phyloP scores from a whole-genome alignment of 1,284 basidiomycete species.

The Leccinum pachyderme region DNA sequence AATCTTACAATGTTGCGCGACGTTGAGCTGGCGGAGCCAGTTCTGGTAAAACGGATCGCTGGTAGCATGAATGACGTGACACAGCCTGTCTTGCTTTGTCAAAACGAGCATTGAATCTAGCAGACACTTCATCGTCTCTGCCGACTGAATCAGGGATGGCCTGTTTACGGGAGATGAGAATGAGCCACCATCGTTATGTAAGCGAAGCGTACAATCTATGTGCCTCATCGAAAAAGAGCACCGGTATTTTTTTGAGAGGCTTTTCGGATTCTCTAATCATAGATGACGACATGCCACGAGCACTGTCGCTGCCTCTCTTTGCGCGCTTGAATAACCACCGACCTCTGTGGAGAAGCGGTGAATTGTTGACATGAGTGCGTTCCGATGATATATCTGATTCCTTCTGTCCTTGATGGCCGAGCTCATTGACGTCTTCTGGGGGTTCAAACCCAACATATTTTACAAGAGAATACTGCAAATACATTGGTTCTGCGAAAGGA shows the following conservation, averaged over 20 bases:
- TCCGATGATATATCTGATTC: slow-evolving; percentile 35
- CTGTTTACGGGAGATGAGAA: slow-evolving; percentile 35
- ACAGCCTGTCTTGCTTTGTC: slow-evolving; percentile 80
- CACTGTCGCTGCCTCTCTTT: slow-evolving; percentile 28
- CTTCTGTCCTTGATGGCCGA: slow-evolving; percentile 25
- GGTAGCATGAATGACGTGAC: slow-evolving; percentile 81
- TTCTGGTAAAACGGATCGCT: slow-evolving; percentile 83
- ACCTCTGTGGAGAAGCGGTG: slow-evolving; percentile 28
- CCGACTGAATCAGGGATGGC: slow-evolving; percentile 69
- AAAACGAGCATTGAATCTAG: slow-evolving; percentile 82
- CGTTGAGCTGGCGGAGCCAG: slow-evolving; percentile 72
- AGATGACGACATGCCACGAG: slow-evolving; percentile 30
- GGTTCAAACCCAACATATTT: slow-evolving; percentile 72
- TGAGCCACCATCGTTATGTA: not conserved
- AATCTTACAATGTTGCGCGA: slow-evolving; percentile 82
- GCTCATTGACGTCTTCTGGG: slow-evolving; percentile 29
- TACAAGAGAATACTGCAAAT: slow-evolving; percentile 57
- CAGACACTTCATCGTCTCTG: slow-evolving; percentile 76
- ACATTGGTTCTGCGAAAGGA: not conserved
- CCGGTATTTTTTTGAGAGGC: slow-evolving; percentile 67
- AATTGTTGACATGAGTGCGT: slow-evolving; percentile 36
- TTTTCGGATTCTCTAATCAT: slow-evolving; percentile 35
- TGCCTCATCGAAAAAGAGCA: slow-evolving; percentile 81
- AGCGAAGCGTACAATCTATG: slow-evolving; percentile 62
- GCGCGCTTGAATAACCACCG: slow-evolving; percentile 35